Conservation (phyloP, 192 early-diverging fungal genomes). For the Coemansia sp. region DNA sequence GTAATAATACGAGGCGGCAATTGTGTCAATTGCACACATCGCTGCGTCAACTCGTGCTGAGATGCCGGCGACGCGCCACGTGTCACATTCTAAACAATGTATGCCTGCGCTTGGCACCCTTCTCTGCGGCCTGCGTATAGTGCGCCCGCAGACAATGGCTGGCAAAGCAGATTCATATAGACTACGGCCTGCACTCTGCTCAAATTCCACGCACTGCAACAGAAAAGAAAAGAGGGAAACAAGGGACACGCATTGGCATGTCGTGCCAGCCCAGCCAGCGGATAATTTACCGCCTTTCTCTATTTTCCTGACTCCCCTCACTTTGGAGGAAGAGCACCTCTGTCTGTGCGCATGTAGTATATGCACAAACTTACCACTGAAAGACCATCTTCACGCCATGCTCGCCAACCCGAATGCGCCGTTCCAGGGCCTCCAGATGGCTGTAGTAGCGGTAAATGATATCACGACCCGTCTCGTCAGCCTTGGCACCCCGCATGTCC, state of each 20-base stretch:
- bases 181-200: conserved; percentile 2
- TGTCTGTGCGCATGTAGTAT: neutral
- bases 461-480: conserved; percentile 88
- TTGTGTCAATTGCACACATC: conserved; percentile 1
- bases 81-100: neutral
- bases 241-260: neutral
- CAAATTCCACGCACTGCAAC: conserved; percentile 1
- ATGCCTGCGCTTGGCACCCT: neutral
- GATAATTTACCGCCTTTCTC: conserved; percentile 9
- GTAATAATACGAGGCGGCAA: neutral
- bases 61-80: neutral
- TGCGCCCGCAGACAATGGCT: neutral
- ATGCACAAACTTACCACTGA: conserved; percentile 69
- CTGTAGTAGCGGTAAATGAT: conserved; percentile 96
- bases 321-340: neutral
- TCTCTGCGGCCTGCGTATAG: conserved; percentile 1
- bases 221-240: neutral
- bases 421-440: conserved; percentile 90
- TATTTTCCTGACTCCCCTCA: neutral
- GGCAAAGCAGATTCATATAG: conserved; percentile 5
- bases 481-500: conserved; percentile 94
- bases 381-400: conserved; percentile 86
- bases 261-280: neutral
- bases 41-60: neutral
- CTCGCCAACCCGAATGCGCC: conserved; percentile 92